A percentile compares a stretch with the other conserved stretches of the same genome.
Evolutionary conservation across 2,329 filamentous ascomycete genomes (phyloP).

Genomic region (Stemphylium lycopersici): DNA sequence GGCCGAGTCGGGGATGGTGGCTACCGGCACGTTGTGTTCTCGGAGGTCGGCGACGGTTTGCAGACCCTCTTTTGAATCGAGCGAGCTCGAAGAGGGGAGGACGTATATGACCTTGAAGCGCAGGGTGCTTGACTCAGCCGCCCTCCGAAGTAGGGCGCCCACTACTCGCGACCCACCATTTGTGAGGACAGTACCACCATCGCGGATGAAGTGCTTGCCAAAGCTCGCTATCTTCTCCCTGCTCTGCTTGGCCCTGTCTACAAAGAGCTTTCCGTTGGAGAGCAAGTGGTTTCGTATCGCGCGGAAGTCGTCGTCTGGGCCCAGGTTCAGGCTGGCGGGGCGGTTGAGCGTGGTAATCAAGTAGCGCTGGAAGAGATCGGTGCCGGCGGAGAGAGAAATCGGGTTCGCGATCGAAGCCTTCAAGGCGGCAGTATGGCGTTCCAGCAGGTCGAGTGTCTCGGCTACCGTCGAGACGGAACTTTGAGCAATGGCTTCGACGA

Average conservation of each 20-base stretch:
- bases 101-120: conserved; percentile 84
- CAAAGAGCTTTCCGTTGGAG: conserved; percentile 85
- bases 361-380: conserved; percentile 94
- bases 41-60: conserved; percentile 74
- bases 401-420: conserved; percentile 83
- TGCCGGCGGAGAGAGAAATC: conserved; percentile 89
- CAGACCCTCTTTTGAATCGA: conserved; percentile 64
- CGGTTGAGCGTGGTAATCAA: conserved; percentile 75
- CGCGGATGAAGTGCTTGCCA: conserved; percentile 77
- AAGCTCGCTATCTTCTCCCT: conserved; percentile 81
- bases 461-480: conserved; percentile 85
- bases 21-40: conserved; percentile 77
- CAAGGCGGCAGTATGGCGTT: conserved; percentile 76
- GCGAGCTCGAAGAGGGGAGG: conserved; percentile 40
- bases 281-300: conserved; percentile 82
- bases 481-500: conserved; percentile 83
- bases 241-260: conserved; percentile 82
- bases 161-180: conserved; percentile 89
- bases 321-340: conserved; percentile 51
- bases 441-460: conserved; percentile 88
- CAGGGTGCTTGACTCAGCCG: conserved; percentile 69
- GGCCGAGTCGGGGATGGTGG: conserved; percentile 76
- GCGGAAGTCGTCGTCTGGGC: conserved; percentile 73
- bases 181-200: conserved; percentile 83
- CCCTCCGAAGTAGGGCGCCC: conserved; percentile 74